Evolutionary conservation across 2,329 filamentous ascomycete genomes (phyloP).

Genomic region (Botrytis tulipae): DNA sequence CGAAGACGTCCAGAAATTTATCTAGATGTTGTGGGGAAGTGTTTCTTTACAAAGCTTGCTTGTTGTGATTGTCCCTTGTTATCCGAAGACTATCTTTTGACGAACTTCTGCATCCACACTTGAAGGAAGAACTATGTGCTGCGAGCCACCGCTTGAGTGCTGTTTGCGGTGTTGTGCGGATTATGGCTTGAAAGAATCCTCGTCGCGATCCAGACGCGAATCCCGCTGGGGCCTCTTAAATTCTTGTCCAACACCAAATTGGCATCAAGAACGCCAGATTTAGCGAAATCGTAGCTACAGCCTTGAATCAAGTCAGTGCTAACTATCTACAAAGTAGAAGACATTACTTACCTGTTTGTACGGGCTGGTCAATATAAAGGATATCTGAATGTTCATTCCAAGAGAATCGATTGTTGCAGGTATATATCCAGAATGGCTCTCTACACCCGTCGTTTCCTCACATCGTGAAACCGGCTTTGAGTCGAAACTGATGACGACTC

Average conservation of each 20-base stretch:
- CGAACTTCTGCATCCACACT: slow-evolving; percentile 5
- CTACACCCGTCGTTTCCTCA: slow-evolving; percentile 24
- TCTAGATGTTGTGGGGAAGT: not conserved
- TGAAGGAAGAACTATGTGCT: not conserved
- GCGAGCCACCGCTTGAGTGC: not conserved
- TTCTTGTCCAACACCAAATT: not conserved
- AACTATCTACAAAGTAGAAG: not conserved
- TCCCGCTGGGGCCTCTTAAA: not conserved
- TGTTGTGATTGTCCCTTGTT: not conserved
- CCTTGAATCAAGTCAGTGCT: not conserved
- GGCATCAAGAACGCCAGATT: not conserved
- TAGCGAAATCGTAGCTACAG: not conserved
- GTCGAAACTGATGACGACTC: not conserved
- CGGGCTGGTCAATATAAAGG: slow-evolving; percentile 49
- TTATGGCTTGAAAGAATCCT: not conserved
- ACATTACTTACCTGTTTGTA: slow-evolving; percentile 16
- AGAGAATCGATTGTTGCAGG: slow-evolving; percentile 53
- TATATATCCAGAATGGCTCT: slow-evolving; percentile 28
- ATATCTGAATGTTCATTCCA: slow-evolving; percentile 59
- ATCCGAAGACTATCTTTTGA: not conserved
- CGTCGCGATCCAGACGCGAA: no score
- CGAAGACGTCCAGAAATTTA: slow-evolving; percentile 10
- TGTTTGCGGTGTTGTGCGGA: slow-evolving; percentile 1
- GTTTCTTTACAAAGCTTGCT: not conserved
- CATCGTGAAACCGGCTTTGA: slow-evolving; percentile 20